phyloP scores from a whole-genome alignment of 345 rosid genomes.

The Syzygium jambos region DNA sequence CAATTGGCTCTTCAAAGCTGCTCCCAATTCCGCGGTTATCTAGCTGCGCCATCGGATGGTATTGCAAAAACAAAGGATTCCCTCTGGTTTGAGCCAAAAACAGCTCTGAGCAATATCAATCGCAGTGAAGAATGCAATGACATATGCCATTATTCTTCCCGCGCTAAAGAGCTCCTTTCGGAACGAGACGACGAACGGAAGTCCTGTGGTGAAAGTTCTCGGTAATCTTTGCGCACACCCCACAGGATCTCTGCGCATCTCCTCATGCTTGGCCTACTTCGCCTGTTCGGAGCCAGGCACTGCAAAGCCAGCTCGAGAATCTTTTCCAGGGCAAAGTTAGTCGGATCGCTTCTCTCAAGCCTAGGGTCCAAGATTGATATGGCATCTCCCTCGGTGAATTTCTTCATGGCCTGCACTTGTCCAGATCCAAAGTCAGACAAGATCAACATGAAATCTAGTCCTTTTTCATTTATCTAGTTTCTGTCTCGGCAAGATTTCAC shows the following conservation, averaged over 20 bases:
- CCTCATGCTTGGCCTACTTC: constrained; percentile 71
- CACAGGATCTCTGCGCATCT: constrained; percentile 81
- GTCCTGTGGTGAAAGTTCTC: constrained; percentile 32
- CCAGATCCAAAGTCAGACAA: neutral
- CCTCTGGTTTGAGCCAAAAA: neutral
- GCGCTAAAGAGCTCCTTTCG: constrained; percentile 11
- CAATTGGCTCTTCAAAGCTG: neutral
- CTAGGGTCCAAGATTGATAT: constrained; percentile 54
- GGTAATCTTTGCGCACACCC: constrained; percentile 79
- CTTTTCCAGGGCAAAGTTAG: constrained; percentile 54
- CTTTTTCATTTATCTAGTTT: neutral
- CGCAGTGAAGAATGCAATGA: neutral
- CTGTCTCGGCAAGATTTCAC: neutral
- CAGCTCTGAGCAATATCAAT: neutral
- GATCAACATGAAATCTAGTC: neutral
- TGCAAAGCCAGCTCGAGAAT: constrained; percentile 63
- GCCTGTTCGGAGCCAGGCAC: constrained; percentile 69
- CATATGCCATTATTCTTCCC: constrained; percentile 8
- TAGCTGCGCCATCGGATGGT: neutral
- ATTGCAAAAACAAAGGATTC: neutral
- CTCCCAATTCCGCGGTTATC: neutral
- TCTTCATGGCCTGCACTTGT: constrained; percentile 64
- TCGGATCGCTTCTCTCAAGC: constrained; percentile 40
- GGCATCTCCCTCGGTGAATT: constrained; percentile 58
- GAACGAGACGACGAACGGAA: constrained; percentile 25